Base-by-base conservation (phyloP, 2,329 filamentous ascomycete genomes). In the Xylaria digitata region DNA sequence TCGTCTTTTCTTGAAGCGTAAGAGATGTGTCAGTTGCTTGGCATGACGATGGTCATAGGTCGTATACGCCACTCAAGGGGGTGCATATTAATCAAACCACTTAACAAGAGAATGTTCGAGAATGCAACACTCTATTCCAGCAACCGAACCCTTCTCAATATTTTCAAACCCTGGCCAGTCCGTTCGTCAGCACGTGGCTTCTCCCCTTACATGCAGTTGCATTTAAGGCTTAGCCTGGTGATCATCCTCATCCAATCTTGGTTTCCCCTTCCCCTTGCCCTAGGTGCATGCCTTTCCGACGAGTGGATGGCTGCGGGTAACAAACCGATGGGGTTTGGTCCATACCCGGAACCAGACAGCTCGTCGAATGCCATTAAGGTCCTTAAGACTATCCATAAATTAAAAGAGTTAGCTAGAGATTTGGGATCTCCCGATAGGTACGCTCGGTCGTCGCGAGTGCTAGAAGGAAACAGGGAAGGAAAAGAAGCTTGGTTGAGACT, bases 141-240 rank as follows among this genome's bases (percentile, higher is more conserved):
- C 48, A 5, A 23, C 19, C 40, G 21, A 53, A 55, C 17, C 19
- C 3, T 11, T n/a, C 50, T 50, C 42, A 23, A 19, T 21, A 32
- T 23, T 48, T 42, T 42, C 49, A 26, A 43, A 43, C 45, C 57
- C 56, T 17, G 9, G 23, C 19, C 21, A 30, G 30, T 23, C 42
- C 34, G 11, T 50, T 50, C 49, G 4, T 9, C 32, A 6, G 19
- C 63, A 66, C 63, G 63, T 66, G 63, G 63, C 21, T 21, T 4
- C 17, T n/a, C 19, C 50, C 57, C 26, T 34, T 62, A 45, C 19
- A 57, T 65, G 37, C 37, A 43, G 63, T 56, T 57, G 11, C 46
- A 62, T 48, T 21, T 34, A 53, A 54, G 53, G 50, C 15, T 57
- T 32, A 30, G 53, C 46, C 53, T 19, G 23, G 23, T 57, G 52